Base-by-base conservation (phyloP, 441 rosid species). In the Pelargonium myrrhifolium region DNA sequence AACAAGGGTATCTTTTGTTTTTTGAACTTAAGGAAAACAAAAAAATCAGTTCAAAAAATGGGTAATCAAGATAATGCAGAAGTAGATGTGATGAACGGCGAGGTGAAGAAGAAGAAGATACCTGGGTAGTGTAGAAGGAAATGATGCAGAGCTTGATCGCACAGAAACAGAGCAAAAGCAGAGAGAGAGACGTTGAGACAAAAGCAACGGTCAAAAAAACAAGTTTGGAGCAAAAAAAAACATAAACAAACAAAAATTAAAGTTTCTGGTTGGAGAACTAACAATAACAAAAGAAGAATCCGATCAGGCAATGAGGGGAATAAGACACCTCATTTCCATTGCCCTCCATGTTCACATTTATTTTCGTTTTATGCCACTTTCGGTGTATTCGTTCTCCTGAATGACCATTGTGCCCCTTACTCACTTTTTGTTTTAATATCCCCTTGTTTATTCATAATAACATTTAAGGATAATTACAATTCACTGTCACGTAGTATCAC, bases 181-280 rank as follows among this genome's bases (percentile, higher is more conserved):
- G 66, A 58, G 70, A 45, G 70, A 22, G 67, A 17, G 55, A 47
- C 17, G 55, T 47, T 47, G 55, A 56, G 78, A 56, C 74, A 68
- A 69, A 79, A 75, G 87, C 84, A 86, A 86, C 88, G 90, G 91
- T 86, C 86, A 75, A 79, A 81, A 77, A 77, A 71, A 69, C 64
- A 62, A 64, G 26, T 68, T 66, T 61, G 59, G 65, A 45, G 60
- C 42, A 69, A 58, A 17, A 65, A 47, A 66, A 37, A 45, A 64
- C 8, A 66, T 37, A 64, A 40, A 28, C 2, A n/a, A 7, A 47
- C 47, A 28, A 59, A 60, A 74, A 14, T 62, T 17, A 42, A 6
- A 49, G 64, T 63, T 47, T 47, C 55, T 7, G 74, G 66, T 35
- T 35, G 39, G 39, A 35, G 39, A 35, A 35, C 39, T 35, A 35